These are phyloP conservation scores for Pythium plurisporium DNA, from an alignment of 352 stramenopile genomes.

Conservation along the genomic window DNA sequence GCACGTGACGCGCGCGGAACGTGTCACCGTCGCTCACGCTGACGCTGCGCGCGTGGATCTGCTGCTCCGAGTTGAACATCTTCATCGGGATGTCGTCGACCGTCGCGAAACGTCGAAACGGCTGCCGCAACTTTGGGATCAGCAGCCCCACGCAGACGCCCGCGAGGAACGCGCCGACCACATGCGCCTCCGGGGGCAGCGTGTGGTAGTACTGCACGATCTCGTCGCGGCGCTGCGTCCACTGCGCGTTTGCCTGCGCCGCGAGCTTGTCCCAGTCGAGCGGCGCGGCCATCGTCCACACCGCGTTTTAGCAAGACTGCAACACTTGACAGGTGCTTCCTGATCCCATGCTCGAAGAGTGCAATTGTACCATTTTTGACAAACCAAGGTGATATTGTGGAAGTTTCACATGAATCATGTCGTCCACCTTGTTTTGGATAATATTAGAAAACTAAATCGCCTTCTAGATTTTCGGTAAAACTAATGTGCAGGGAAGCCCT, in stretches of 20 bases:
- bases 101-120: constrained; percentile 67
- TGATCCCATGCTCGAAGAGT: constrained; percentile 1
- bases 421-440: constrained; percentile 12
- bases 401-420: too few relatives aligned
- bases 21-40: constrained; percentile 80
- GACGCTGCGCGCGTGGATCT: constrained; percentile 46
- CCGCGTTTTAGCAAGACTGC: background rate
- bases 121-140: constrained; percentile 48
- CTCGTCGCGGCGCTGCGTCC: constrained; percentile 7
- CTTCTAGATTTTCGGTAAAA: too few relatives aligned
- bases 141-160: constrained; percentile 55
- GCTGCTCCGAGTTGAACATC: constrained; percentile 61
- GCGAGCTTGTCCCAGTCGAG: constrained; percentile 17
- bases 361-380: background rate
- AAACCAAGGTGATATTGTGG: constrained; percentile 12
- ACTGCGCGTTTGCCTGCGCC: constrained; percentile 15
- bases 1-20: constrained; percentile 69
- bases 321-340: constrained; percentile 1
- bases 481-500: constrained; percentile 6
- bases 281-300: background rate
- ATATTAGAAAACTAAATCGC: too few relatives aligned
- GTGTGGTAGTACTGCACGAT: constrained; percentile 21
- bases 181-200: constrained; percentile 33
- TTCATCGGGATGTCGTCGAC: constrained; percentile 74
- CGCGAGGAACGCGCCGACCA: constrained; percentile 46